Conservation (phyloP, 441 rosid species). For the Mallotus japonicus region DNA sequence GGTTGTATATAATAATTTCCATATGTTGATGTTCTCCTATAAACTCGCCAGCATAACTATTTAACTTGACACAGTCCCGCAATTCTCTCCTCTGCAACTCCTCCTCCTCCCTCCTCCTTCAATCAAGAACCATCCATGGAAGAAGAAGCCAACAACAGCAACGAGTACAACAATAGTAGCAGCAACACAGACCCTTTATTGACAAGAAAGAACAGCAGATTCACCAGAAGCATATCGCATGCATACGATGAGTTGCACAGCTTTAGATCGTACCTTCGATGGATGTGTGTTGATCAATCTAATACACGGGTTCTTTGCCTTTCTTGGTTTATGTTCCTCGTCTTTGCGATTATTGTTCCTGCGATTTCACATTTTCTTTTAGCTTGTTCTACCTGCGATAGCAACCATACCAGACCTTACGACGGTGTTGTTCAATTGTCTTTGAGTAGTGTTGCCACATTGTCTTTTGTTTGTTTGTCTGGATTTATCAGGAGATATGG, state of each 20-base stretch:
- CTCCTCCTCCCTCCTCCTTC: too few species aligned
- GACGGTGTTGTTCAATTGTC: slow-evolving; percentile 78
- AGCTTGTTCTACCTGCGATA: slow-evolving; percentile 70
- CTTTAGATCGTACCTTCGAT: slow-evolving; percentile 68
- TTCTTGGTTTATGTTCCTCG: slow-evolving; percentile 69
- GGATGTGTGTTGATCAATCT: slow-evolving; percentile 95
- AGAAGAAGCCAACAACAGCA: slow-evolving; percentile 5
- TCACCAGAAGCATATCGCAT: slow-evolving; percentile 48
- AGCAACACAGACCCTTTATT: slow-evolving; percentile 33
- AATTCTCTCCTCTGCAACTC: not conserved
- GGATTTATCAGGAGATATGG: slow-evolving; percentile 62
- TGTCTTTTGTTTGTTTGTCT: slow-evolving; percentile 76
- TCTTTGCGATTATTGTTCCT: slow-evolving; percentile 65
- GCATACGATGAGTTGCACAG: slow-evolving; percentile 72
- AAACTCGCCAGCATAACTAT: too few species aligned
- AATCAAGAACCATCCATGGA: slow-evolving; percentile 4
- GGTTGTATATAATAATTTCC: too few species aligned
- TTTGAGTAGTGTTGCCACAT: slow-evolving; percentile 59
- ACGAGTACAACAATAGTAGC: not conserved
- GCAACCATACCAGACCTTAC: slow-evolving; percentile 61
- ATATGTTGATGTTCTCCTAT: too few species aligned
- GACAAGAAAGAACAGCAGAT: slow-evolving; percentile 28
- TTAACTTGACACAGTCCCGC: not conserved
- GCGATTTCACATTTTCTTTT: slow-evolving; percentile 65
- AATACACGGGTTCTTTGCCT: slow-evolving; percentile 43